A percentile compares a stretch with the other conserved stretches of the same genome.
These are phyloP conservation scores for Sporothrix euskadiensis DNA, from an alignment of 2,329 filamentous ascomycete genomes.

Conservation along the genomic window DNA sequence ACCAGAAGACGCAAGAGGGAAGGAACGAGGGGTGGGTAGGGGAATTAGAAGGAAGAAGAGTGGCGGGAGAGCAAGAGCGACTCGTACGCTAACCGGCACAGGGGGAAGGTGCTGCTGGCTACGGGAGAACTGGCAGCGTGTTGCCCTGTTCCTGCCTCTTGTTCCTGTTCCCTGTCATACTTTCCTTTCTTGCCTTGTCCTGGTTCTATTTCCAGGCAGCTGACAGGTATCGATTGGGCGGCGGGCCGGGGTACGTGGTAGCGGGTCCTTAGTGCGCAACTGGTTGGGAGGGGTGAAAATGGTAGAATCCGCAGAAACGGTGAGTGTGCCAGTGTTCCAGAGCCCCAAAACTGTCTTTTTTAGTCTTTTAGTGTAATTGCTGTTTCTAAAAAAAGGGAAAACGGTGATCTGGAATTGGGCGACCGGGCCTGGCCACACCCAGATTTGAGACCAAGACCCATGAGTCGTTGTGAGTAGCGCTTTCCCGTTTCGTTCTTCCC, in stretches of 20 bases:
- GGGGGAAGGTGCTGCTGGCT: neutral
- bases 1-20: neutral
- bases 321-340: neutral
- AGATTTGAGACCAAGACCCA: neutral
- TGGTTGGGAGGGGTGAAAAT: neutral
- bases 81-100: neutral
- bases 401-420: conserved; percentile 13
- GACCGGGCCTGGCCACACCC: neutral
- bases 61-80: conserved; percentile 12
- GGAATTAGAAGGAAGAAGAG: conserved; percentile 9
- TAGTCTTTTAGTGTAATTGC: conserved; percentile 1
- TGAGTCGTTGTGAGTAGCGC: neutral
- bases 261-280: neutral
- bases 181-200: neutral
- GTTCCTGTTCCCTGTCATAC: neutral
- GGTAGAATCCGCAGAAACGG: neutral
- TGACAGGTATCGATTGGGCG: conserved; percentile 17
- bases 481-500: neutral
- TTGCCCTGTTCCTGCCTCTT: neutral
- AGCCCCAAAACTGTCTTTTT: neutral
- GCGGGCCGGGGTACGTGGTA: conserved; percentile 16
- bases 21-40: conserved; percentile 11
- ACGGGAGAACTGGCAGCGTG: neutral
- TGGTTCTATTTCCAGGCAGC: conserved; percentile 14
- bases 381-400: conserved; percentile 23